A percentile compares a stretch with the other conserved stretches of the same genome.
Evolutionary conservation across 352 stramenopile genomes (phyloP).

Genomic region (Globisporangium perplexum): DNA sequence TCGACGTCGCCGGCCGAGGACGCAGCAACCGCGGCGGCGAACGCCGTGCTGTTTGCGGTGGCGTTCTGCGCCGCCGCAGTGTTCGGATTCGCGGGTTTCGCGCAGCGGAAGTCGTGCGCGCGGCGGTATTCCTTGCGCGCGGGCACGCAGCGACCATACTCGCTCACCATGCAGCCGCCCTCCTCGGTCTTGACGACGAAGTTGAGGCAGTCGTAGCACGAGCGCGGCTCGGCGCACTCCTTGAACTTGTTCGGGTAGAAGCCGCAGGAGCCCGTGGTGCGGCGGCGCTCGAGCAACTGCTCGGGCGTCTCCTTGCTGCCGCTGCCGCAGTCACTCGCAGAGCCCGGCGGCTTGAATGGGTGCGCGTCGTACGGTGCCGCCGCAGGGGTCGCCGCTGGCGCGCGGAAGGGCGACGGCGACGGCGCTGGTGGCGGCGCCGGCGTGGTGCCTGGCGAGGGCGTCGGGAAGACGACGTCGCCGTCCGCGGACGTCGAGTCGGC

Average conservation of each 20-base stretch:
- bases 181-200: constrained; percentile 30
- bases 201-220: constrained; percentile 50
- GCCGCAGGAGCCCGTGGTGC: constrained; percentile 29
- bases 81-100: constrained; percentile 7
- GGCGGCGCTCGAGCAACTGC: constrained; percentile 15
- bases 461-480: constrained; percentile 16
- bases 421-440: constrained; percentile 1
- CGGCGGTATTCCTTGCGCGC: constrained; percentile 3
- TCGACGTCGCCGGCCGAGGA: neutral
- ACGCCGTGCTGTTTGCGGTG: neutral
- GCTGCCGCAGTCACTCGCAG: constrained; percentile 1
- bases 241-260: constrained; percentile 36
- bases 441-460: constrained; percentile 2
- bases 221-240: constrained; percentile 30
- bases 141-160: constrained; percentile 11
- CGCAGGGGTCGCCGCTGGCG: neutral
- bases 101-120: constrained; percentile 9
- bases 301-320: constrained; percentile 10
- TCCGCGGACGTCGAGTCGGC: constrained; percentile 16
- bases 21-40: neutral
- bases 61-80: neutral
- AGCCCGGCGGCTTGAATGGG: neutral
- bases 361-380: neutral
- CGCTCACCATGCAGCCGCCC: constrained; percentile 32
- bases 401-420: neutral